phyloP scores from a whole-genome alignment of 345 rosid genomes.

The Fremontodendron californicum region DNA sequence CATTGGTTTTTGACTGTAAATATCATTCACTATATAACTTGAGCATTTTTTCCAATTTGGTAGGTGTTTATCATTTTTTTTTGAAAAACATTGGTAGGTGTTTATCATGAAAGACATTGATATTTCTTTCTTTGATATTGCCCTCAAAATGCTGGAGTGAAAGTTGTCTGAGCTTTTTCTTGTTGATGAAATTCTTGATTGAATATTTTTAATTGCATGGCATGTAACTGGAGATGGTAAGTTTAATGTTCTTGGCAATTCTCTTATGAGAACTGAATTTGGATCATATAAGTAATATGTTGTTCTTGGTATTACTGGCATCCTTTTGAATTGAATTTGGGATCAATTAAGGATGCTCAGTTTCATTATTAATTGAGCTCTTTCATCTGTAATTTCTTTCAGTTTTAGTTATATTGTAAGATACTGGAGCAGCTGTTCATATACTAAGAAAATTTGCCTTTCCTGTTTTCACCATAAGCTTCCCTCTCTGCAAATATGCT shows the following conservation, averaged over 20 bases:
- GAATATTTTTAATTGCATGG: neutral
- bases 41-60: neutral
- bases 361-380: neutral
- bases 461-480: neutral
- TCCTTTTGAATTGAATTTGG: neutral
- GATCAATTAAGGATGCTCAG: neutral
- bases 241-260: neutral
- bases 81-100: neutral
- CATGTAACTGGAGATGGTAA: neutral
- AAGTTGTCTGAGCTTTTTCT: neutral
- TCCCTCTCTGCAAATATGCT: neutral
- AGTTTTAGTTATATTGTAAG: neutral
- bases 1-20: neutral
- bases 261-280: neutral
- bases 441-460: neutral
- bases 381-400: neutral
- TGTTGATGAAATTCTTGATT: neutral
- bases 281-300: neutral
- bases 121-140: neutral
- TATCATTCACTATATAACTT: neutral
- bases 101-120: too few species aligned
- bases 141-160: neutral
- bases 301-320: neutral
- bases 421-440: neutral
- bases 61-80: neutral